Percentiles rank a stretch among this genome's conserved stretches.
Conservation (phyloP, 2,329 filamentous ascomycete species). For the Fusarium dlaminii region DNA sequence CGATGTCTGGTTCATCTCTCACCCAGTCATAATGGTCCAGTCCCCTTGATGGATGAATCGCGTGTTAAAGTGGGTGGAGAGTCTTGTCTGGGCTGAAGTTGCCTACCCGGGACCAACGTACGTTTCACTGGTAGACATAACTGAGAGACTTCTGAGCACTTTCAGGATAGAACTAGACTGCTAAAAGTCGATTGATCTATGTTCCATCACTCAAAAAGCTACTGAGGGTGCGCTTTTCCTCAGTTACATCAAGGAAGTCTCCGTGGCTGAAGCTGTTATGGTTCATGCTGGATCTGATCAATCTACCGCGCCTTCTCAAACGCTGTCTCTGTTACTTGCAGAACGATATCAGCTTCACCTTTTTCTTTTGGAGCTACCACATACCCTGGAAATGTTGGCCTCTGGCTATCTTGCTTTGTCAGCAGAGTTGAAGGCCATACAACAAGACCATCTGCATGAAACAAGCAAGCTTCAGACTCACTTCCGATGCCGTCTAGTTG, state of each 20-base stretch:
- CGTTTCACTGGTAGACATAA: too few species aligned
- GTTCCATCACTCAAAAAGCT: background rate
- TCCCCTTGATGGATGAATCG: background rate
- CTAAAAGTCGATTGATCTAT: accelerated
- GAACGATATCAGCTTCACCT: too few species aligned
- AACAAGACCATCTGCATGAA: background rate
- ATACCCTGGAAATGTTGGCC: background rate
- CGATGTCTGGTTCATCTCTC: accelerated
- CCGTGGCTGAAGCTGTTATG: background rate
- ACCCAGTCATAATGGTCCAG: background rate
- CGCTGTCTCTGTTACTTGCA: accelerated
- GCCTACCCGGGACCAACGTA: background rate
- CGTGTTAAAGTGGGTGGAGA: background rate
- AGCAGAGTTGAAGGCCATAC: accelerated
- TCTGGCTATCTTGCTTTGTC: accelerated
- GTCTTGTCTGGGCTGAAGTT: accelerated
- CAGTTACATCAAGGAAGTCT: accelerated
- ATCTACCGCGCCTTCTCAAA: background rate
- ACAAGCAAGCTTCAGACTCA: background rate
- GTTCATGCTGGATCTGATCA: background rate
- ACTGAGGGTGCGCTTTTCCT: accelerated
- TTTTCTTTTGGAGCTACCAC: background rate
- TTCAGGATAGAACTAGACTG: background rate
- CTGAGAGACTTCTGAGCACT: too few species aligned
- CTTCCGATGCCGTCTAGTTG: background rate